phyloP scores from a whole-genome alignment of 2,329 filamentous ascomycete species.

The Trichoderma semiorbis region DNA sequence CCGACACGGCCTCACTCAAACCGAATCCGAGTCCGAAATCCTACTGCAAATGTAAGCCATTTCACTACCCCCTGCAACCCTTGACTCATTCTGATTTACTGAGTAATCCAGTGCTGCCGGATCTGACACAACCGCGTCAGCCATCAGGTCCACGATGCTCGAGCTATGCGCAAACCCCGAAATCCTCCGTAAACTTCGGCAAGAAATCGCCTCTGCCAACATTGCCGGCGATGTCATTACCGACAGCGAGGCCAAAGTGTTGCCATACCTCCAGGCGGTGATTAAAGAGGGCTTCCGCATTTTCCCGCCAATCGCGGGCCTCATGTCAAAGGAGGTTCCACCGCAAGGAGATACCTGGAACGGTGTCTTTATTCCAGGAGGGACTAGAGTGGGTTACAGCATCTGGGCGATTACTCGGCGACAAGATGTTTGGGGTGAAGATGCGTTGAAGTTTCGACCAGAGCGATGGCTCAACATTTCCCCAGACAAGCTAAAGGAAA shows the following conservation, averaged over 20 bases:
- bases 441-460: conserved; percentile 34
- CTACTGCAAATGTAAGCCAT: conserved; percentile 35
- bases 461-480: conserved; percentile 38
- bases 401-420: conserved; percentile 35
- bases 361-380: conserved; percentile 32
- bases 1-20: conserved; percentile 36
- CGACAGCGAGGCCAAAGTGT: conserved; percentile 32
- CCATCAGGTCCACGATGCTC: conserved; percentile 50
- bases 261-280: conserved; percentile 46
- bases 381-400: conserved; percentile 33
- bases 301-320: conserved; percentile 34
- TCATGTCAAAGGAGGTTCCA: conserved; percentile 37
- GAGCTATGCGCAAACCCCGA: conserved; percentile 49
- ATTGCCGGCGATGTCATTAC: conserved; percentile 27
- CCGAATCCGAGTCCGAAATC: conserved; percentile 43
- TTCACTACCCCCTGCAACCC: neutral
- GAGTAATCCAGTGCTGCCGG: conserved; percentile 44
- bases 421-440: conserved; percentile 34
- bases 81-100: neutral
- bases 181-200: conserved; percentile 43
- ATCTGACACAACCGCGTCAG: conserved; percentile 55
- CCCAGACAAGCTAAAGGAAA: conserved; percentile 29
- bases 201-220: conserved; percentile 22
- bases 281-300: conserved; percentile 47
- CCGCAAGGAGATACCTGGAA: conserved; percentile 31